These are phyloP conservation scores for Celoporthe dispersa DNA, from an alignment of 2,329 filamentous ascomycete genomes.

Conservation along the genomic window DNA sequence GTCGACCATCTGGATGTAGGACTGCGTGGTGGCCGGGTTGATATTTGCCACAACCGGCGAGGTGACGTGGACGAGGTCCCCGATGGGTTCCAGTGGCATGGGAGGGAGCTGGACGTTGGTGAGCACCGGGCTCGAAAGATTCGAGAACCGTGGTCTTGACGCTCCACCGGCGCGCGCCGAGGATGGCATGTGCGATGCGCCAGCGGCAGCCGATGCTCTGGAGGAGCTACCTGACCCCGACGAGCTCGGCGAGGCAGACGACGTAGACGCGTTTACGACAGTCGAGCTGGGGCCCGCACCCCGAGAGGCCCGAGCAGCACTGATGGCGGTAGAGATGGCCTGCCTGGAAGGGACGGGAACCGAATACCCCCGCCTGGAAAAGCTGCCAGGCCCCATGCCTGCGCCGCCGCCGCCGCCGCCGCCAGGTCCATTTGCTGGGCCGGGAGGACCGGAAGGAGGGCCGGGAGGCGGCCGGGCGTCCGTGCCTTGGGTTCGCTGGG, in stretches of 20 bases:
- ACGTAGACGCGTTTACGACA: conserved; percentile 13
- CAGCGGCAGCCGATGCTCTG: conserved; percentile 11
- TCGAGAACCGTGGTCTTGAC: conserved; percentile 28
- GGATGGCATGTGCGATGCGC: conserved; percentile 6
- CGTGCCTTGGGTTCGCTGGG: conserved; percentile 49
- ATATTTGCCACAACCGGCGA: conserved; percentile 39
- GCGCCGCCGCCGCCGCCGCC: conserved; percentile 15
- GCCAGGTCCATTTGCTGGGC: conserved; percentile 5
- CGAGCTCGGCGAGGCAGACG: conserved; percentile 15
- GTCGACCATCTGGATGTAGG: conserved; percentile 58
- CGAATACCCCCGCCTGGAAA: conserved; percentile 17
- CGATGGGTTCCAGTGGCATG: conserved; percentile 3
- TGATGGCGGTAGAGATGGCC: conserved; percentile 13
- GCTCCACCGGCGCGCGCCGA: conserved; percentile 19
- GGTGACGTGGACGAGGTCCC: conserved; percentile 37
- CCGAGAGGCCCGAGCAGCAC: conserved; percentile 21
- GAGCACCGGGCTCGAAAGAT: conserved; percentile 26
- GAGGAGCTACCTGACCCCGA: conserved; percentile 16
- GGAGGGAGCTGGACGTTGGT: conserved; percentile 20
- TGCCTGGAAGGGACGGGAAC: neutral
- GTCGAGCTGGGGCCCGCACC: conserved; percentile 18
- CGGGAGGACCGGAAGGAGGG: conserved; percentile 19
- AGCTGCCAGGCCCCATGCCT: conserved; percentile 11
- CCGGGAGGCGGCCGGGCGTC: conserved; percentile 25
- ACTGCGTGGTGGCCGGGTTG: conserved; percentile 43